Base-by-base conservation (phyloP, 345 rosid genomes). In the Syzygium grande region DNA sequence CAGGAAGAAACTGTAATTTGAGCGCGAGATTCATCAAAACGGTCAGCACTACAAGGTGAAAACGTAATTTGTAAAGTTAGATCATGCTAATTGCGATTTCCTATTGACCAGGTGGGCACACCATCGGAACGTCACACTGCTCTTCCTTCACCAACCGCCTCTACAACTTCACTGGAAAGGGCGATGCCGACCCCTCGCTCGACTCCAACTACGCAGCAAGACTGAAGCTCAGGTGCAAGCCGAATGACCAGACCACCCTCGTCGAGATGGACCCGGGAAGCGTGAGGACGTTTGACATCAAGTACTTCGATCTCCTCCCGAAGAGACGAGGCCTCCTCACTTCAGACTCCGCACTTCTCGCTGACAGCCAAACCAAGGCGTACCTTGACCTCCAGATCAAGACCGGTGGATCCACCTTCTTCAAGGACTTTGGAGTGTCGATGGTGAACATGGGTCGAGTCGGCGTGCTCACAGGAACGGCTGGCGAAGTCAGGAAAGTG, bases 261-360 rank as follows among this genome's bases (percentile, higher is more conserved):
- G 93, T 88, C 0, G 96, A 94, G 85, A 95, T 96, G 97, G 96
- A 95, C 85, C 98, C 97, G 0, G 96, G 96, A 41, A 94, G 97
- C 43, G 90, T 89, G 77, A 92, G 51, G 92, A 93, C 94, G 15
- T 95, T 96, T 51, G 98, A 96, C 86, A 52, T 34, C 8, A 79
- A 88, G 9, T 96, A 95, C 88, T 95, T 22, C 89, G 89, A 80
- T 2, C 91, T 91, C 11, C 93, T 95, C 15, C 49, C 90, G 1
- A 92, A 95, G 86, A 95, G 95, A 86, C 92, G 96, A 59, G 97
- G 94, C 9, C 89, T 95, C 27, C 92, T 96, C 77, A 86, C 90
- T 49, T 96, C 97, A 4, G 98, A 95, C 88, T 89, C 93, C 3
- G 94, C 95, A 53, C 93, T 96, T 59, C 93, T 94, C 30, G 90